Evolutionary conservation across 768 basidiomycete genomes (phyloP), one percentile per base, ranked within the genome.

Genomic region (Aureoboletus auriporus): DNA sequence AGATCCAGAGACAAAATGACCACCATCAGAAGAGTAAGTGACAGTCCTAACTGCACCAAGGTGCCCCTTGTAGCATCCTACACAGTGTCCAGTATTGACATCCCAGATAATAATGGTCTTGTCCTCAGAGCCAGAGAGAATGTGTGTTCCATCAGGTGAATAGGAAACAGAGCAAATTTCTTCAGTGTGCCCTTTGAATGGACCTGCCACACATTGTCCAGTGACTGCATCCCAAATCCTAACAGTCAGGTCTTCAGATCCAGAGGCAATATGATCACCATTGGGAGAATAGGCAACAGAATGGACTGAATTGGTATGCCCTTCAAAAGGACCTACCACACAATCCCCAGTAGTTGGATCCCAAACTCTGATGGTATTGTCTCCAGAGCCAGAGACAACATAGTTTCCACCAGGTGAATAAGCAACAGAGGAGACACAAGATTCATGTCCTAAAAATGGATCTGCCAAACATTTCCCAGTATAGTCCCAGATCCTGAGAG

Each of bases 381-480:
- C 61, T 3, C 1, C 43, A 17, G 61, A 56, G 9, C 52, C 64
- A 44, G 61, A 62, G 33, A 37, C 46, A 44, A 62, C 37, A 12
- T 46, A 23, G 8, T 36, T 57, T 2, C 67, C 66, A 51, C 68
- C 60, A 30, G 69, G 63, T 35, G 69, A 49, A 59, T 47, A 53
- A 44, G 52, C 47, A 41, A 58, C 20, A 44, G 57, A 58, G 16
- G 20, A 44, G 14, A 58, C 5, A 44, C 49, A 48, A 11, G 17
- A 7, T 0, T 50, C 49, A 6, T 58, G 57, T 2, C 45, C 59
- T 3, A 0, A 0, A 3, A 57, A 23, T 42, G 50, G 42, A 34
- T 36, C 47, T 35, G 8, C 8, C 4, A 40, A 8, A 34, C 8
- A 33, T 17, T 57, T 12, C 5, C 47, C 42, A 57, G 58, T 57